Evolutionary conservation across 768 basidiomycete genomes (phyloP).

Genomic region (Lactarius indigo): DNA sequence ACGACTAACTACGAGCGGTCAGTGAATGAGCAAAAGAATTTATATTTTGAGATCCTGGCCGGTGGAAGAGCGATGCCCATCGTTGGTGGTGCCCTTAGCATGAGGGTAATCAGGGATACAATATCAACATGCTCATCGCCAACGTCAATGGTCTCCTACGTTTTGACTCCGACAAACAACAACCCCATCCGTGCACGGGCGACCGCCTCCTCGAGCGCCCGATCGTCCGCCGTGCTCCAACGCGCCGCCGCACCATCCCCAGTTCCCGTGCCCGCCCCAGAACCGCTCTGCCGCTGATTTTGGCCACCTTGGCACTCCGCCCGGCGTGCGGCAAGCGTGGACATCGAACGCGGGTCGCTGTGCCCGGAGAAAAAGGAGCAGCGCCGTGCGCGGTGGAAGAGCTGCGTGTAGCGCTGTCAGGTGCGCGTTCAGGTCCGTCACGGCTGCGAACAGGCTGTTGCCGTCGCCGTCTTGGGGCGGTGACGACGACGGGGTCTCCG

Average conservation of each 20-base stretch:
- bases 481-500: constrained; percentile 27
- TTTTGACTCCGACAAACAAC: constrained; percentile 69
- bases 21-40: too few species aligned
- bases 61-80: too few species aligned
- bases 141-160: not conserved
- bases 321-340: constrained; percentile 39
- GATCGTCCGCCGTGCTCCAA: constrained; percentile 76
- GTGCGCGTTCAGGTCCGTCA: constrained; percentile 55
- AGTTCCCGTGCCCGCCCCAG: constrained; percentile 39
- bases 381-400: constrained; percentile 75
- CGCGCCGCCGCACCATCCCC: constrained; percentile 46
- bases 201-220: constrained; percentile 76
- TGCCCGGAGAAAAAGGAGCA: constrained; percentile 88
- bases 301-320: constrained; percentile 38
- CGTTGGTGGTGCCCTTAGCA: too few species aligned
- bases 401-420: constrained; percentile 59
- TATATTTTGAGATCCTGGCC: too few species aligned
- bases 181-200: constrained; percentile 79
- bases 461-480: constrained; percentile 14
- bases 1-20: too few species aligned
- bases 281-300: constrained; percentile 59
- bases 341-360: constrained; percentile 81
- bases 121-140: too few species aligned
- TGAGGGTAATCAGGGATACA: too few species aligned
- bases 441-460: constrained; percentile 6